Conservation (phyloP, 2,329 filamentous ascomycete species). For the Colletotrichum noveboracense region DNA sequence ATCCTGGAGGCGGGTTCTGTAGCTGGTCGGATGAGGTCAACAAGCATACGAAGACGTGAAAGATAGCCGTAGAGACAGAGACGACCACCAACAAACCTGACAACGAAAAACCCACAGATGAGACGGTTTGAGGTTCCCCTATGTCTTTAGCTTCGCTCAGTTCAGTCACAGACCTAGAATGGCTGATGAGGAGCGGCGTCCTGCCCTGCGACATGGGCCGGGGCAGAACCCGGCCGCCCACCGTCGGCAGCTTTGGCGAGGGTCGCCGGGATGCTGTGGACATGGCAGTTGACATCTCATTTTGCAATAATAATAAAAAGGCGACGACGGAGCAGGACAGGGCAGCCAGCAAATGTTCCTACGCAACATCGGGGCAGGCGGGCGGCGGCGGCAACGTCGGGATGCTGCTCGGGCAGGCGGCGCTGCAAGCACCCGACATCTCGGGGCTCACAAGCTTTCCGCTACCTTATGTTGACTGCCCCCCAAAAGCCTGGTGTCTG, state of each 20-base stretch:
- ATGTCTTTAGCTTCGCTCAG: background rate
- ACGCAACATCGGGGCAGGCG: background rate
- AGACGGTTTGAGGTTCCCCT: background rate
- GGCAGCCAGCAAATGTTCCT: background rate
- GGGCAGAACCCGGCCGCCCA: background rate
- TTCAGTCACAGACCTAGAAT: background rate
- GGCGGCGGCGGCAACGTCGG: background rate
- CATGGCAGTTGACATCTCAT: background rate
- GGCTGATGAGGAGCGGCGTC: background rate
- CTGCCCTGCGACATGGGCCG: background rate
- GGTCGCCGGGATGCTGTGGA: background rate
- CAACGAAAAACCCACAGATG: background rate
- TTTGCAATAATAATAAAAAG: background rate
- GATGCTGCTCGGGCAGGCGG: conserved; percentile 3
- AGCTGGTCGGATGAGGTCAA: background rate
- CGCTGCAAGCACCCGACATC: conserved; percentile 1
- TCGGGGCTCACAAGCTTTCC: background rate
- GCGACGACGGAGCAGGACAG: background rate
- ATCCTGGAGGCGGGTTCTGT: background rate
- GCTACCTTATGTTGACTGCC: background rate
- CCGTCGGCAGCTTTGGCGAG: background rate
- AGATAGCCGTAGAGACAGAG: background rate
- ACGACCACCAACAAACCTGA: background rate
- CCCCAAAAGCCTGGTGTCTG: background rate
- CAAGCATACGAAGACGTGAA: background rate